phyloP scores from a whole-genome alignment of 2,329 filamentous ascomycete genomes.

The Claviceps humidiphila region DNA sequence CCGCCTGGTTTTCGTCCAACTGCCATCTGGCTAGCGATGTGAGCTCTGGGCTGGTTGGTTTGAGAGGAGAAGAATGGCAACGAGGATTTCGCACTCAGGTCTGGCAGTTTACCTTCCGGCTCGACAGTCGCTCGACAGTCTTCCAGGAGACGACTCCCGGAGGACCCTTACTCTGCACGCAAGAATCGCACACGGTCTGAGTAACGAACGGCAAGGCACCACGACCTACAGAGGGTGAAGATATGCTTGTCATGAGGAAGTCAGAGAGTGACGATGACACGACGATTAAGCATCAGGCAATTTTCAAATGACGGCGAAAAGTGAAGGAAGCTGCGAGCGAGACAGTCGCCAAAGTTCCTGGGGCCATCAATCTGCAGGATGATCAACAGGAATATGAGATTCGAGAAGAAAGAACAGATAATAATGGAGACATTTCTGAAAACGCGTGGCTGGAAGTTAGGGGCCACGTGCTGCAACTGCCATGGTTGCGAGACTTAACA shows the following conservation, averaged over 20 bases:
- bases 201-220: slow-evolving; percentile 20
- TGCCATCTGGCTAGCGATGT: slow-evolving; percentile 80
- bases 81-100: slow-evolving; percentile 92
- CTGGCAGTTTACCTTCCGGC: slow-evolving; percentile 86
- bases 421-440: slow-evolving; percentile 55
- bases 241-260: slow-evolving; percentile 33
- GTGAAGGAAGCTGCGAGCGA: slow-evolving; percentile 7
- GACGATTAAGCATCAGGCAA: slow-evolving; percentile 22
- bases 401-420: slow-evolving; percentile 50
- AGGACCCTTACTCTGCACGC: slow-evolving; percentile 73
- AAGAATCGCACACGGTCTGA: slow-evolving; percentile 58
- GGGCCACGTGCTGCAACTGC: slow-evolving; percentile 3
- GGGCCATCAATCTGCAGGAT: slow-evolving; percentile 47
- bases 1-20: slow-evolving; percentile 74
- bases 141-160: slow-evolving; percentile 83
- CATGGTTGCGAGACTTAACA: neutral
- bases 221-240: slow-evolving; percentile 29
- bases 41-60: slow-evolving; percentile 55
- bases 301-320: slow-evolving; percentile 11
- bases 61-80: slow-evolving; percentile 48
- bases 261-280: slow-evolving; percentile 34
- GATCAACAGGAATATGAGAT: slow-evolving; percentile 40
- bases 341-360: slow-evolving; percentile 51
- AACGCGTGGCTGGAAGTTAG: slow-evolving; percentile 21
- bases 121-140: slow-evolving; percentile 45